Evolutionary conservation across 2,329 filamentous ascomycete genomes (phyloP).

Genomic region (Capronia americana): DNA sequence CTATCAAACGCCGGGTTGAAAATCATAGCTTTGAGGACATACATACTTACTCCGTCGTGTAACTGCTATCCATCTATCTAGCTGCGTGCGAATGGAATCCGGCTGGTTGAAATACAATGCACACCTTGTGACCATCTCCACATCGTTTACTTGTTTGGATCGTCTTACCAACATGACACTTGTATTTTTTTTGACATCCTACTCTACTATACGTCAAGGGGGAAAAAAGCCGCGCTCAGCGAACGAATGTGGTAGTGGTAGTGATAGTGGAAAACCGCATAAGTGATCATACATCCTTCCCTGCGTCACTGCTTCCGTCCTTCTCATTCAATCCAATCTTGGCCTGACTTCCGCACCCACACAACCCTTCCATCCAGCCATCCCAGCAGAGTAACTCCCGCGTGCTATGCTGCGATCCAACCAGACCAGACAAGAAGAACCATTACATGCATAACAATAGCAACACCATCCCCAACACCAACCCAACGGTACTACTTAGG

Average conservation of each 20-base stretch:
- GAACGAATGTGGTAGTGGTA: background rate
- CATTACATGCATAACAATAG: background rate
- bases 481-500: background rate
- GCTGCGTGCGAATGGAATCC: background rate
- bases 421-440: background rate
- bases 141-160: background rate
- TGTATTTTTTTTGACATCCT: background rate
- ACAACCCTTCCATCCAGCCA: background rate
- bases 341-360: background rate
- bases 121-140: background rate
- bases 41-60: background rate
- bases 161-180: background rate
- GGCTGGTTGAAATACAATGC: background rate
- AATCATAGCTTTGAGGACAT: background rate
- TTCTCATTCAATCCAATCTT: background rate
- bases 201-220: background rate
- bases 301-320: background rate
- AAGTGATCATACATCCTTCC: constrained; percentile 1
- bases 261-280: background rate
- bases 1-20: background rate
- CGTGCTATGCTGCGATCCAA: background rate
- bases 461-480: background rate
- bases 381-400: background rate
- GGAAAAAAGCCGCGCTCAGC: background rate
- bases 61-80: background rate